Conservation (phyloP, 2,329 filamentous ascomycete species). For the Aspergillus tamarii region DNA sequence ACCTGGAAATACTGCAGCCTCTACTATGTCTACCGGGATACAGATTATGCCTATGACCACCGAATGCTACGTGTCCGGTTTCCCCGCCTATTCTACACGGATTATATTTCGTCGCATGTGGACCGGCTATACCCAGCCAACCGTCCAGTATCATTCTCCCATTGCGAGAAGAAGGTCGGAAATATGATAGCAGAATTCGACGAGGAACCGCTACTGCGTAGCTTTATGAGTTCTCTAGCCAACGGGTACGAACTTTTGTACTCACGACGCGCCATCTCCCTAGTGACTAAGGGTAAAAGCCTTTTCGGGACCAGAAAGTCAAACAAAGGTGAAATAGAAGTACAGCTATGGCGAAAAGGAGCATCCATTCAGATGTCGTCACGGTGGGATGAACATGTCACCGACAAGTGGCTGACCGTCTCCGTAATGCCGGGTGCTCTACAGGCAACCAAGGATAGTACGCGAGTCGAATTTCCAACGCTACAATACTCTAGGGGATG, state of each 20-base stretch:
- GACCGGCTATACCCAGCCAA: slow-evolving; percentile 33
- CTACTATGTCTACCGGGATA: slow-evolving; percentile 34
- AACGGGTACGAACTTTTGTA: slow-evolving; percentile 31
- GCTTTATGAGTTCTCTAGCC: slow-evolving; percentile 34
- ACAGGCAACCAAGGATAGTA: slow-evolving; percentile 25
- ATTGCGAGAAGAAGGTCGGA: slow-evolving; percentile 31
- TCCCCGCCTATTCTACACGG: slow-evolving; percentile 28
- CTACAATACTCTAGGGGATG: slow-evolving; percentile 28
- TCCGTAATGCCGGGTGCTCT: slow-evolving; percentile 19
- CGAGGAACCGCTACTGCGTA: slow-evolving; percentile 20
- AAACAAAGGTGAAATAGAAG: slow-evolving; percentile 30
- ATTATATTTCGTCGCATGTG: slow-evolving; percentile 36
- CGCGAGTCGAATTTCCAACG: slow-evolving; percentile 25
- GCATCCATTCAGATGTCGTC: slow-evolving; percentile 28
- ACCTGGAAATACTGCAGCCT: slow-evolving; percentile 32
- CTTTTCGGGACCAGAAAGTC: slow-evolving; percentile 28
- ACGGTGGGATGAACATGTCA: slow-evolving; percentile 31
- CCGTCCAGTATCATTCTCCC: slow-evolving; percentile 30
- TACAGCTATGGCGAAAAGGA: slow-evolving; percentile 35
- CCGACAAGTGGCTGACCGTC: slow-evolving; percentile 35
- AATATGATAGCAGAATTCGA: slow-evolving; percentile 26
- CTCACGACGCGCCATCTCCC: slow-evolving; percentile 29
- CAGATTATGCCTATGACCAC: slow-evolving; percentile 32
- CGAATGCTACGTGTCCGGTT: slow-evolving; percentile 29
- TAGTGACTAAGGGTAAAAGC: slow-evolving; percentile 30